Base-by-base conservation (phyloP, 1,284 basidiomycete species). In the Rhodotorula mucilaginosa region DNA sequence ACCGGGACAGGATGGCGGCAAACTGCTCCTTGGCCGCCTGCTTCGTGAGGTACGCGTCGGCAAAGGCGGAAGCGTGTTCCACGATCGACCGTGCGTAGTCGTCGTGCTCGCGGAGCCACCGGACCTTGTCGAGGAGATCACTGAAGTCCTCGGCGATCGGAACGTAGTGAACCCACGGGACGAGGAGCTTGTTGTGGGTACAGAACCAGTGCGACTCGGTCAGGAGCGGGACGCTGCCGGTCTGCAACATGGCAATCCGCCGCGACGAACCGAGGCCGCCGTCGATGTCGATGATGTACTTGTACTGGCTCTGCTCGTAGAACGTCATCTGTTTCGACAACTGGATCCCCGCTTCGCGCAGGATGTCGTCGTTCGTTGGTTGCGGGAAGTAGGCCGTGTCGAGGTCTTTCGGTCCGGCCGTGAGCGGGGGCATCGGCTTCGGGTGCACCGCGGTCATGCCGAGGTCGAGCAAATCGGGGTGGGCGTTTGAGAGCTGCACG, bases 201-300 rank as follows among this genome's bases (percentile, higher is more conserved):
- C 59, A 23, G 21, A 48, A 60, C 34, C 34, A 60, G 4, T n/a
- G n/a, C 59, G 59, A 60, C 19, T 60, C 59, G 59, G 31, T 29
- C 16, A 60, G 31, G 59, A 60, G 46, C n/a, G 59, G 59, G 16
- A 60, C 59, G 46, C 59, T 48, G 46, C 59, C 59, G 8, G 46
- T 60, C 59, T 48, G 46, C n/a, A 60, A 16, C 34, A 48, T 44
- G 18, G 46, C n/a, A 26, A 60, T 47, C 46, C 59, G 46, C 18
- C 59, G 59, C 26, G 59, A 60, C 46, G 59, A 60, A 3, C 59
- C 59, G 16, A 60, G 59, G 46, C 59, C 59, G 59, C 59, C 59
- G 26, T 60, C 46, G 15, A 60, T 18, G 59, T 60, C 59, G 59
- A 60, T 48, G 46, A 60, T 29, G 59, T 60, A 60, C 26, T 60